Conservation (phyloP, 192 early-diverging fungal genomes). For the Coemansia biformis region DNA sequence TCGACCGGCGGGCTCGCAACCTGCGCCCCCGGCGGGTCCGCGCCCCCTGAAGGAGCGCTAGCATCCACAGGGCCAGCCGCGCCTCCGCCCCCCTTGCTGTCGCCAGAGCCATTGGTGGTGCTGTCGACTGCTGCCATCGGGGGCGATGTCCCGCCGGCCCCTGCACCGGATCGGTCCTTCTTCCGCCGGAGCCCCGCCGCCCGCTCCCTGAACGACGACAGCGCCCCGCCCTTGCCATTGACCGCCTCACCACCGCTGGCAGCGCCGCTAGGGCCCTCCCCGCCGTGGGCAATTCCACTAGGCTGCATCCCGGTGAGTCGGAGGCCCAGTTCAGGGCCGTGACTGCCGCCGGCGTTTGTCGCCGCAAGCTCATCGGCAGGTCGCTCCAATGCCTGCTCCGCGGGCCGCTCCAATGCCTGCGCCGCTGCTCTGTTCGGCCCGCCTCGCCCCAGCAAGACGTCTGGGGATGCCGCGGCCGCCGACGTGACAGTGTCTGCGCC, state of each 20-base stretch:
- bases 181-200: constrained; percentile 34
- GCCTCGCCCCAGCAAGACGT: no score
- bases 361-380: constrained; percentile 8
- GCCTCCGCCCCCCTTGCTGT: constrained; percentile 13
- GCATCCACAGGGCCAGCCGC: neutral
- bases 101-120: constrained; percentile 10
- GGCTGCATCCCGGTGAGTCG: no score
- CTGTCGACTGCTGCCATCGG: neutral
- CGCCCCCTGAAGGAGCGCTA: neutral
- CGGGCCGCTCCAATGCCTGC: no score
- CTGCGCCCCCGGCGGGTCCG: neutral
- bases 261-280: neutral
- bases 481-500: no score
- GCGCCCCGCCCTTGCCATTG: constrained; percentile 7
- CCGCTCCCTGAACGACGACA: constrained; percentile 30
- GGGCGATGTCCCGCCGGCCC: neutral
- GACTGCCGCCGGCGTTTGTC: neutral
- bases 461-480: no score
- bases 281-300: neutral
- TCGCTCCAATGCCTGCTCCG: no score
- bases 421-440: no score
- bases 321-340: neutral
- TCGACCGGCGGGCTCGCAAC: neutral
- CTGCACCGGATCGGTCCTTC: constrained; percentile 25
- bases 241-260: neutral